Evolutionary conservation across 306 rosid species (phyloP), one percentile per base, ranked within the genome.

Genomic region (Astragalus membranaceus): DNA sequence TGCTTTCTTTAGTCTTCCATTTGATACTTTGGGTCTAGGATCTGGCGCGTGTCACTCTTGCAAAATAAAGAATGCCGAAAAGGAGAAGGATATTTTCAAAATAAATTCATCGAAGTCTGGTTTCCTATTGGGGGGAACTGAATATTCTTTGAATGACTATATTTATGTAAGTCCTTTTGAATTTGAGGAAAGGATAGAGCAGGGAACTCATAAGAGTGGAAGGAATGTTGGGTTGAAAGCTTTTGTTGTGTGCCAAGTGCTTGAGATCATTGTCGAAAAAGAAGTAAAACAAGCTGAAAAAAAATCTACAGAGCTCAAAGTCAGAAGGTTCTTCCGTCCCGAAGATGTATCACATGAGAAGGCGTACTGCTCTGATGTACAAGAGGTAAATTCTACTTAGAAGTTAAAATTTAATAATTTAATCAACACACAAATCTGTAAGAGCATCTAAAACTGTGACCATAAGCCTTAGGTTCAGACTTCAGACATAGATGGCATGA

Each of bases 211-310:
- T 59, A 94, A 91, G 79, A 82, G 86, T 77, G 92, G 99, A 52
- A 87, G 97, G 78, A 94, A 94, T 52, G 88, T 94, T 32, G 99
- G 97, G 37, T 69, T 94, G 85, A 88, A 74, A 79, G 80, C 99
- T 65, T 88, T 76, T 77, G 92, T 84, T 62, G 89, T 94, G 51
- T 88, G 97, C 78, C 96, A 94, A 81, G 69, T 91, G 79, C 72
- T 88, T 36, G 95, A 84, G 83, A 69, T 94, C 23, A 58, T 84
- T 64, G 20, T 70, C 35, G 49, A 78, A 55, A 86, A 83, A 78
- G 95, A 84, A 64, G 42, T 72, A 23, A 85, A 84, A 75, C 77
- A 72, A 73, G 70, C 87, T 44, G 82, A 78, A 8, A 52, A 68
- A 3, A 75, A 75, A 49, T 85, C 87, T 39, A 84, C 91, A 12